Conservation (phyloP, 176 grass and related monocot genomes). For the barley (Hordeum vulgare) region MorexV3_pseudomolecules_assembly NC_058522.1:569941153-569941652, state of each 20-base stretch:
- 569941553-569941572: slow-evolving; percentile 9
- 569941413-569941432: not conserved
- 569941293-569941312: not conserved
- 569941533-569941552: slow-evolving; percentile 42
- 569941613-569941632: not conserved
- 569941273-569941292: slow-evolving; percentile 7
- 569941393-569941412: not conserved
- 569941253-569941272: not conserved
- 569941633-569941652: not conserved
- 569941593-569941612: not conserved
- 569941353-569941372: slow-evolving; percentile 46
- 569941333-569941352: not conserved
- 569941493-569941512: not conserved
- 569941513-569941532: slow-evolving; percentile 14
- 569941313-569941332: not conserved
- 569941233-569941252: not conserved
- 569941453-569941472: not conserved
- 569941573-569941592: slow-evolving; percentile 8
- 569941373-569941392: slow-evolving; percentile 26
- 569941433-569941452: not conserved
- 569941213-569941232: not conserved
- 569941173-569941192: not conserved
- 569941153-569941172: not conserved
- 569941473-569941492: too few species aligned
- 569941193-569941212: not conserved